Evolutionary conservation across 2,329 filamentous ascomycete species (phyloP).

Genomic region (Pseudocercospora ulei): DNA sequence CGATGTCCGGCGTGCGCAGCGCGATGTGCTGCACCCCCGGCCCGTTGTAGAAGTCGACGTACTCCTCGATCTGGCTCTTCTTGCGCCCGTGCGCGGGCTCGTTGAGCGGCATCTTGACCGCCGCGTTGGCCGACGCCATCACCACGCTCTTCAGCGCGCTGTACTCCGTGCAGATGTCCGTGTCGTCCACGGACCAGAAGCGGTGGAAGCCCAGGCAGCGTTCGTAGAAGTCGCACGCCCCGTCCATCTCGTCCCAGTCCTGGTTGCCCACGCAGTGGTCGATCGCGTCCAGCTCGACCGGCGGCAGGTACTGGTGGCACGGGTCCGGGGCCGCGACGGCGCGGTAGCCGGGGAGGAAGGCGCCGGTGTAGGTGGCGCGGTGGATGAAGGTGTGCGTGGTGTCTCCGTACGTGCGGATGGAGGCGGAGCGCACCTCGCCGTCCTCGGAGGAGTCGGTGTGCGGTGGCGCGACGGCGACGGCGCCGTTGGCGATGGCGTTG

Average conservation of each 20-base stretch:
- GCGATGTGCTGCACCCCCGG: conserved; percentile 91
- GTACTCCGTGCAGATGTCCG: conserved; percentile 85
- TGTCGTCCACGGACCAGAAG: conserved; percentile 95
- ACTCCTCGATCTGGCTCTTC: conserved; percentile 86
- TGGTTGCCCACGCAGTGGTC: conserved; percentile 98
- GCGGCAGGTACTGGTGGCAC: conserved; percentile 47
- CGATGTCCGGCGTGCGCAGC: conserved; percentile 70
- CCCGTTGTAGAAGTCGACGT: conserved; percentile 77
- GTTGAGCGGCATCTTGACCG: conserved; percentile 98
- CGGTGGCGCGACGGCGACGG: conserved; percentile 55
- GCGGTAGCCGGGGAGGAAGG: conserved; percentile 76
- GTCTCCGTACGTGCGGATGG: conserved; percentile 86
- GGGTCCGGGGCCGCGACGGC: conserved; percentile 40
- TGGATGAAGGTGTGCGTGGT: conserved; percentile 88
- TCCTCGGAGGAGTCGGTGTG: conserved; percentile 46
- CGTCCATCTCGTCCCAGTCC: conserved; percentile 80
- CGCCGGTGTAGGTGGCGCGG: conserved; percentile 57
- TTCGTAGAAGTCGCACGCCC: conserved; percentile 65
- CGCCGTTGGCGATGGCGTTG: conserved; percentile 58
- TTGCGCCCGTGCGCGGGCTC: conserved; percentile 85
- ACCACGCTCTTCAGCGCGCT: conserved; percentile 80
- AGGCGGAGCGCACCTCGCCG: conserved; percentile 61
- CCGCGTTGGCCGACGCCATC: conserved; percentile 69
- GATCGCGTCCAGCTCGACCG: conserved; percentile 61
- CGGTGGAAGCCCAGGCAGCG: conserved; percentile 83